Evolutionary conservation across 768 basidiomycete species (phyloP).

Genomic region (Rhizopogon vulgaris): DNA sequence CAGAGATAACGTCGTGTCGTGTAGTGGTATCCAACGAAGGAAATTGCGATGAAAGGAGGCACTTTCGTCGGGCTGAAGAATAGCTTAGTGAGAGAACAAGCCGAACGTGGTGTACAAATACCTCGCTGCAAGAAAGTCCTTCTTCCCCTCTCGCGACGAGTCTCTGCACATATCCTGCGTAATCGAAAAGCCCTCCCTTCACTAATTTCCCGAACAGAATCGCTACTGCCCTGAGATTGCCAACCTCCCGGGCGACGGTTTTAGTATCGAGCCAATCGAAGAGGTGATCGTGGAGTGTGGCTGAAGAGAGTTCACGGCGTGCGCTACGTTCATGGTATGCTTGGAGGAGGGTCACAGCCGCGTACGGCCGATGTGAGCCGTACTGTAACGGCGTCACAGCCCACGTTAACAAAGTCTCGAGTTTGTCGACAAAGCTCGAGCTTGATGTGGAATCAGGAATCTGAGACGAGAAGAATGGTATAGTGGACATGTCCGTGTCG

Average conservation of each 20-base stretch:
- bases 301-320: constrained; percentile 52
- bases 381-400: constrained; percentile 75
- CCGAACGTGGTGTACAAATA: constrained; percentile 13
- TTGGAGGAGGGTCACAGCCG: constrained; percentile 61
- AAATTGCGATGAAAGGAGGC: constrained; percentile 64
- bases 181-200: constrained; percentile 66
- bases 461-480: constrained; percentile 53
- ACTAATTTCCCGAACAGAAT: constrained; percentile 69
- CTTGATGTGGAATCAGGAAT: constrained; percentile 28
- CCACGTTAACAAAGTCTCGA: constrained; percentile 76
- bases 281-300: constrained; percentile 66
- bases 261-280: constrained; percentile 79
- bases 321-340: constrained; percentile 61
- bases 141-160: constrained; percentile 75
- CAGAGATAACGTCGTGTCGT: constrained; percentile 51
- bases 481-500: constrained; percentile 50
- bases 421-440: constrained; percentile 53
- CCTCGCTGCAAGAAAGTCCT: constrained; percentile 50
- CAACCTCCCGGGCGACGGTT: constrained; percentile 49
- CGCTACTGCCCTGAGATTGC: constrained; percentile 55
- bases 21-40: constrained; percentile 67
- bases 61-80: constrained; percentile 6
- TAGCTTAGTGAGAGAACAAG: not conserved
- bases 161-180: constrained; percentile 68
- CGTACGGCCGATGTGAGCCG: constrained; percentile 76